Conservation (phyloP, 169 alveolate species). For the Plasmodium relictum region DNA sequence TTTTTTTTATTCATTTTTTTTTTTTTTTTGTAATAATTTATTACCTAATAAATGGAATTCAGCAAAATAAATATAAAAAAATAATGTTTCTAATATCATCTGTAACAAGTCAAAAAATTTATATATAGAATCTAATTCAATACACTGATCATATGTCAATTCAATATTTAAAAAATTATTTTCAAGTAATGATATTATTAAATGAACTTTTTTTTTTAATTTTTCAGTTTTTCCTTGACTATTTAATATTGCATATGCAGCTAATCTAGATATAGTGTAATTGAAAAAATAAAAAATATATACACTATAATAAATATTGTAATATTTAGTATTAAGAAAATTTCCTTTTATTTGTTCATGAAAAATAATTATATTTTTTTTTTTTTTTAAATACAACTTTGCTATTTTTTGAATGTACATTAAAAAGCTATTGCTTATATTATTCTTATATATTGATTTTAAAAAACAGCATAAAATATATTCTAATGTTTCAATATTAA, state of each 20-base stretch:
- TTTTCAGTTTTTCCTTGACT: neutral
- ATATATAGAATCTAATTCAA: neutral
- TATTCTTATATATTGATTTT: slow-evolving; percentile 21
- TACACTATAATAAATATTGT: neutral
- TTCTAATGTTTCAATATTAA: slow-evolving; percentile 61
- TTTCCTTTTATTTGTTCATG: slow-evolving; percentile 14
- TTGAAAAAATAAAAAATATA: slow-evolving; percentile 35
- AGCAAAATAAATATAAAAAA: slow-evolving; percentile 18
- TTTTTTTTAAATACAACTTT: slow-evolving; percentile 17
- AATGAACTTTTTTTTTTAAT: neutral
- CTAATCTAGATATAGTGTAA: slow-evolving; percentile 42
- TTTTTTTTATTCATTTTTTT: too few relatives aligned
- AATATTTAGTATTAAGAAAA: neutral
- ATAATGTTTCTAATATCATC: slow-evolving; percentile 15
- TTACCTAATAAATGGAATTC: slow-evolving; percentile 52
- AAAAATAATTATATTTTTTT: slow-evolving; percentile 11
- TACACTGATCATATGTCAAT: neutral
- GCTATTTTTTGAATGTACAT: slow-evolving; percentile 7
- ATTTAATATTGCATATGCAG: slow-evolving; percentile 35
- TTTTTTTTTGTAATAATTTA: too few relatives aligned
- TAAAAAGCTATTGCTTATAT: slow-evolving; percentile 27
- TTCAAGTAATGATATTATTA: slow-evolving; percentile 10
- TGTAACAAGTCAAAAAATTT: slow-evolving; percentile 35
- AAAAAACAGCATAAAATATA: slow-evolving; percentile 40
- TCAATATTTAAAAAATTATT: slow-evolving; percentile 22